Base-by-base conservation (phyloP, 2,329 filamentous ascomycete species). In the Claviceps citrina region DNA sequence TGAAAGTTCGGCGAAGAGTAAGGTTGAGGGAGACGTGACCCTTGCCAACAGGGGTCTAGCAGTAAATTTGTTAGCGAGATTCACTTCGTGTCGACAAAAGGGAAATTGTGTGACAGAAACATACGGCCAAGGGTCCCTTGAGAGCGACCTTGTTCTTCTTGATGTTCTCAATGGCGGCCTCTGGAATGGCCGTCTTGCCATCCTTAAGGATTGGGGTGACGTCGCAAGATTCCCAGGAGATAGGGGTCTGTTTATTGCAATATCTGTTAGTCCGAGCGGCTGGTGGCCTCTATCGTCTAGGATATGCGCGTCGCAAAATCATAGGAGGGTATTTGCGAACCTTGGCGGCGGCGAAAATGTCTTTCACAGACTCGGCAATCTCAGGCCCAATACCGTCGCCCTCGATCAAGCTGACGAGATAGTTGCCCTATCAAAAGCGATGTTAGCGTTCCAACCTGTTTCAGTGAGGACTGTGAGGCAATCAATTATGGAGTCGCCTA, bases 21-120 rank as follows among this genome's bases (percentile, higher is more conserved):
- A 98, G 73, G 76, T 98, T 98, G 53, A 98, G 84, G 43, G 91
- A 96, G 62, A 98, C 89, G 69, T 98, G 91, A 58, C 91, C 91
- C 74, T 96, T 98, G 65, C 93, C 91, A 57, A 98, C 78, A 49
- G 91, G 91, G 3, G 91, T 98, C 76, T 87, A 47, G 28, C 45
- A 42, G 24, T 15, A 15, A n/a, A 3, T 18, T 31, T 24, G 25
- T 44, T 28, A 42, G 24, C 22, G 15, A 10, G 16, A 12, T 7
- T 10, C 13, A 13, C 10, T 24, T 5, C 5, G 4, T 22, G 10
- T 27, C 3, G 7, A 5, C 16, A 28, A 15, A 5, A 8, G 7
- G 9, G 15, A n/a, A 9, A 5, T 36, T 13, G 2, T n/a, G 16
- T n/a, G 31, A 30, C 4, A 18, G n/a, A 10, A 19, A 26, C 79